These are phyloP conservation scores for Cenchrus purpureus DNA, from an alignment of 176 grass and related monocot genomes.

Conservation along the genomic window DNA sequence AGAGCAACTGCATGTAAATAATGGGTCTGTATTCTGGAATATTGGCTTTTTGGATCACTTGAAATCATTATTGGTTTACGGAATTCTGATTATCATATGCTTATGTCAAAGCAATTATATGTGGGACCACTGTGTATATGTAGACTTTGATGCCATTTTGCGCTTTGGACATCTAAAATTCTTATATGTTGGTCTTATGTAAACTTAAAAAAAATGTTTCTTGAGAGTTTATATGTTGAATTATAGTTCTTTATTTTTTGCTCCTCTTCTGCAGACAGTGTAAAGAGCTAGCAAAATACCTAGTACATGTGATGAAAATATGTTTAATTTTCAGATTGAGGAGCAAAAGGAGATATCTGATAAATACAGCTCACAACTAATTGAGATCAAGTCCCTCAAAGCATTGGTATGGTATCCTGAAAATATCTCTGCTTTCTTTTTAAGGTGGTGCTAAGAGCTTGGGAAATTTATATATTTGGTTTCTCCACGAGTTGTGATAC, in stretches of 20 bases:
- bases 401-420: constrained; percentile 64
- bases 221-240: constrained; percentile 9
- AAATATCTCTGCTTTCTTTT: constrained; percentile 40
- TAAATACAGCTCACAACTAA: constrained; percentile 61
- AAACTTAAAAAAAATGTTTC: background rate
- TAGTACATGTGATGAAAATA: constrained; percentile 39
- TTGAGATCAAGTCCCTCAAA: constrained; percentile 81
- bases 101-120: constrained; percentile 12
- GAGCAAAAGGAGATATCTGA: constrained; percentile 68
- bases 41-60: constrained; percentile 15
- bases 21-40: background rate
- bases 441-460: background rate
- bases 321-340: constrained; percentile 66
- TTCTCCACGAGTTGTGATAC: background rate
- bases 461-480: background rate
- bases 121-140: background rate
- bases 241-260: background rate
- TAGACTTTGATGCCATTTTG: constrained; percentile 14
- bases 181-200: constrained; percentile 23
- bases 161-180: constrained; percentile 5
- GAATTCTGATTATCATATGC: constrained; percentile 18
- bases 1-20: background rate
- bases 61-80: background rate
- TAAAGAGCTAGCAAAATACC: constrained; percentile 30
- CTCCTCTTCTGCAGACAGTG: constrained; percentile 19